Evolutionary conservation across 2,329 filamentous ascomycete genomes (phyloP), one percentile per base, ranked within the genome.

Genomic region (Ophioceras dolichostomum): DNA sequence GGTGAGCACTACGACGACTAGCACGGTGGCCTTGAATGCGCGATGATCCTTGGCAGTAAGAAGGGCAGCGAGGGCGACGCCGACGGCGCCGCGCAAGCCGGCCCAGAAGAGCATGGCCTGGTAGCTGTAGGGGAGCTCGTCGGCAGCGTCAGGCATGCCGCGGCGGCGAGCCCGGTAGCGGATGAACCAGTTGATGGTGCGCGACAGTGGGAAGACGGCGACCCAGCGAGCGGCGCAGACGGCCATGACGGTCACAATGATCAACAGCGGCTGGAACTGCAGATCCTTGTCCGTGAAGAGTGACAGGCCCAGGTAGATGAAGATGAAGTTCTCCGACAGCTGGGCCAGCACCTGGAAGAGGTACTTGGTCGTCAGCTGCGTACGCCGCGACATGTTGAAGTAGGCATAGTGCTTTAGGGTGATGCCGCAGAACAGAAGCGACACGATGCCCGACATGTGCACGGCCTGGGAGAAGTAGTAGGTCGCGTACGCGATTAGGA

Each of bases 21-120:
- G 67, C n/a, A 98, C 89, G 0, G 91, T 98, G 6, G 91, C 91
- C 48, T 87, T 82, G 26, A 98, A 68, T 1, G 86, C 84, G 40
- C 79, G 81, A 1, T 78, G 79, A 52, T 94, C 91, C 37, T 79
- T 76, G 32, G 88, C 91, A 0, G 76, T 79, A 33, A 98, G 70
- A 19, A 93, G 82, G 17, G 89, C 89, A 22, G 91, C 91, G 33
- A 98, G 68, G 2, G 91, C 91, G 26, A 98, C 91, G 40, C 91
- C 91, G 48, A 98, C 91, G 33, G 91, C 91, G 49, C 91, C 91
- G 44, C 91, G 84, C 21, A 98, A 70, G 19, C 91, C 91, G 13
- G 91, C 91, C 91, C 91, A 98, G 63, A 94, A 98, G n/a, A 98
- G 75, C 91, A 98, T 96, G n/a, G 83, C 87, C 59, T 96, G 91